phyloP scores from a whole-genome alignment of 164 flowering plant species.

The Umbilicus rupestris region DNA sequence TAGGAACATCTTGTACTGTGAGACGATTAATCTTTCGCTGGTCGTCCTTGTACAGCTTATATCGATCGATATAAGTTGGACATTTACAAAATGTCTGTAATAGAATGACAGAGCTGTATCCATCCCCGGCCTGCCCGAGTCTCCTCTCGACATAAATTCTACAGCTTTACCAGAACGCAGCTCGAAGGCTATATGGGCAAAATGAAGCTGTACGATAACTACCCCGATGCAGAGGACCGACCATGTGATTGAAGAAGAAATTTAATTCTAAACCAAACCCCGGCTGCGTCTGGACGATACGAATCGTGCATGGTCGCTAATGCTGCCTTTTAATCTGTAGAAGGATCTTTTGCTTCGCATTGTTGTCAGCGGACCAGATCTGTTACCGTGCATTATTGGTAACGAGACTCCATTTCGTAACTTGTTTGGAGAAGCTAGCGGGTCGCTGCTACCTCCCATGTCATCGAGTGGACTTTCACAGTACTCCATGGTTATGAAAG shows the following conservation, averaged over 20 bases:
- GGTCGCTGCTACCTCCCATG: constrained; percentile 43
- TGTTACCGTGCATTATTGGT: constrained; percentile 44
- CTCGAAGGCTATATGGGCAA: background rate
- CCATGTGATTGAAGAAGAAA: background rate
- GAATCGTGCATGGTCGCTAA: constrained; percentile 75
- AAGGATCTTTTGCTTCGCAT: constrained; percentile 43
- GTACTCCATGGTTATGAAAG: constrained; percentile 80
- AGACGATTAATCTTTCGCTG: no score
- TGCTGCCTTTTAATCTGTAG: constrained; percentile 61
- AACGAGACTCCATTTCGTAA: constrained; percentile 35
- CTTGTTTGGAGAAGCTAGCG: constrained; percentile 41
- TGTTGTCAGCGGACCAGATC: constrained; percentile 83
- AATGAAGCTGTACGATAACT: constrained; percentile 49
- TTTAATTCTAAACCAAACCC: constrained; percentile 25
- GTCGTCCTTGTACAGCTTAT: no score
- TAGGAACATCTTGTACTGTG: no score
- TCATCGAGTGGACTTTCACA: constrained; percentile 75
- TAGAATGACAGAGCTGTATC: no score
- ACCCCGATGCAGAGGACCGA: constrained; percentile 8
- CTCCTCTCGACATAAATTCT: background rate
- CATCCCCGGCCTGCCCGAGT: no score
- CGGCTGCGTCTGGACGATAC: constrained; percentile 29
- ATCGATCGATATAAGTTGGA: no score
- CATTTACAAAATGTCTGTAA: no score
- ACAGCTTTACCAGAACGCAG: background rate